phyloP scores from a whole-genome alignment of 164 flowering plant species.

The Vitis cinerea region DNA sequence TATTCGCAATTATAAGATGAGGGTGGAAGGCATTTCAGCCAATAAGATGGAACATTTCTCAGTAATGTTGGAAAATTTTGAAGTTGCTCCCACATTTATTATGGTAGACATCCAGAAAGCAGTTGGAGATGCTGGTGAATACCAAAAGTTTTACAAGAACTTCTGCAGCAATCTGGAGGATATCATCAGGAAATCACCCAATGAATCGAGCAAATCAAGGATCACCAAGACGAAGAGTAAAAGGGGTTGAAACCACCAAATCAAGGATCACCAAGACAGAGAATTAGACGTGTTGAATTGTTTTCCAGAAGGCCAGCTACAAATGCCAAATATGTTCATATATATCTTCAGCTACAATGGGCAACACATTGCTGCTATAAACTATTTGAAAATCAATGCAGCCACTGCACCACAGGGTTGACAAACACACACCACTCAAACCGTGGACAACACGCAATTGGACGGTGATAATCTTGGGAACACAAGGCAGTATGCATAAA shows the following conservation, averaged over 20 bases:
- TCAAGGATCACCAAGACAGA: too few relatives aligned
- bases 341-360: too few relatives aligned
- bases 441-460: too few relatives aligned
- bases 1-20: constrained; percentile 95
- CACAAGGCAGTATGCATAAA: too few relatives aligned
- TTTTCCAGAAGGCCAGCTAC: too few relatives aligned
- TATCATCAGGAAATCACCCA: constrained; percentile 80
- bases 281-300: too few relatives aligned
- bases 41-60: constrained; percentile 66
- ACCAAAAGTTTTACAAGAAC: constrained; percentile 82
- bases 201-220: constrained; percentile 53
- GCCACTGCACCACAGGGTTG: too few relatives aligned
- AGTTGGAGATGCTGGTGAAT: constrained; percentile 77
- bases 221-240: constrained; percentile 45
- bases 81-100: constrained; percentile 80
- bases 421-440: too few relatives aligned
- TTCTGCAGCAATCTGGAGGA: constrained; percentile 88
- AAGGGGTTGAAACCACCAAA: constrained; percentile 29
- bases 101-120: constrained; percentile 94
- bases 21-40: constrained; percentile 90
- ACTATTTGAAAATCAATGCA: too few relatives aligned
- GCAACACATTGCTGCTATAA: too few relatives aligned
- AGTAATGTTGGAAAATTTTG: constrained; percentile 76
- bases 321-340: too few relatives aligned
- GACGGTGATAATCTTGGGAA: too few relatives aligned